Conservation (phyloP, 1,284 basidiomycete genomes). For the Phenoliferia sp. region DNA sequence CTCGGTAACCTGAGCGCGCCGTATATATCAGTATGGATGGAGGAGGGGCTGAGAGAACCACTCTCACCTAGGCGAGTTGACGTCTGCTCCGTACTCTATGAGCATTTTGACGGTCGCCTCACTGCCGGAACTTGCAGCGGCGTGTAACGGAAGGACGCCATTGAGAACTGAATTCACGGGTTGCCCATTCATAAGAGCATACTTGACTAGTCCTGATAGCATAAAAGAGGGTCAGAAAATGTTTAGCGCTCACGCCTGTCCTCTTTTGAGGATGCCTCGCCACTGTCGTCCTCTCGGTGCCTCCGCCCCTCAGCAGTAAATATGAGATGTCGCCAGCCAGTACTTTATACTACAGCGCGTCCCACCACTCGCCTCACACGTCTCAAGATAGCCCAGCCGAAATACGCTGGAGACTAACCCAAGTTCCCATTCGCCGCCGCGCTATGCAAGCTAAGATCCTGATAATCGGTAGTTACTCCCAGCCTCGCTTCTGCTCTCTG, state of each 20-base stretch:
- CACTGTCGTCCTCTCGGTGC: not conserved
- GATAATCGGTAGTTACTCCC: constrained; percentile 23
- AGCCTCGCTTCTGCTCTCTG: constrained; percentile 7
- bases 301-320: not conserved
- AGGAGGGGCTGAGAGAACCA: not conserved
- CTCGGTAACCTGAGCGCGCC: constrained; percentile 59
- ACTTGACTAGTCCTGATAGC: constrained; percentile 61
- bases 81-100: constrained; percentile 85
- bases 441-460: constrained; percentile 73
- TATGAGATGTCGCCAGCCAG: too few species aligned
- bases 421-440: constrained; percentile 83
- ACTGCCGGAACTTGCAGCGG: constrained; percentile 79
- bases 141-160: constrained; percentile 85
- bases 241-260: not conserved
- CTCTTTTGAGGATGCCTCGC: not conserved
- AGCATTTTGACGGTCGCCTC: constrained; percentile 76
- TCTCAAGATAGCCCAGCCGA: too few species aligned
- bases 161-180: constrained; percentile 88
- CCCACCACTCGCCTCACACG: too few species aligned
- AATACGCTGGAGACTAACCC: constrained; percentile 41
- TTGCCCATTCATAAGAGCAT: constrained; percentile 84
- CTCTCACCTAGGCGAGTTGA: constrained; percentile 63
- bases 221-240: not conserved
- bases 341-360: too few species aligned
- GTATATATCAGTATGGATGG: not conserved